Base-by-base conservation (phyloP, 2,329 filamentous ascomycete genomes). In the Nectriaceae sp. region DNA sequence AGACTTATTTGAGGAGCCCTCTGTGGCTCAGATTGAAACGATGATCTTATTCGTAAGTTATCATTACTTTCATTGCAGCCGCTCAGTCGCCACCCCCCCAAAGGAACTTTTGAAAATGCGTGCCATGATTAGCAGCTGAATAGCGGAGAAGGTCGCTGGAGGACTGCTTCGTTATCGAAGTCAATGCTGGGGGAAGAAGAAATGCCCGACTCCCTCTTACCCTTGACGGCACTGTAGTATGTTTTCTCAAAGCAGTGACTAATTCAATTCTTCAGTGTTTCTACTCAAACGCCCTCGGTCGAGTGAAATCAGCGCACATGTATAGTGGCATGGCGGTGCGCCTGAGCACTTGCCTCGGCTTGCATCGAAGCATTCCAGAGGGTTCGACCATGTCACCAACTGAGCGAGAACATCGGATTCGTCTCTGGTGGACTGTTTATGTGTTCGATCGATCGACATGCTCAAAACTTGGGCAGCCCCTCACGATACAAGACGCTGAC, bases 361-460 rank as follows among this genome's bases (percentile, higher is more conserved):
- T 53, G 5, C 50, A 53, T 41, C 31, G 47, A 22, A 22, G 36
- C 20, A 42, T 47, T n/a, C 50, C 47, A 11, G 47, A 44, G 11
- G 24, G 19, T 8, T 46, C 47, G 3, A 26, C 18, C 16, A 16
- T 53, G n/a, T 50, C 50, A 3, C 39, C 43, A 4, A 39, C 26
- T 2, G 50, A 53, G 20, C 36, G 44, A 21, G 50, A 53, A 22
- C 43, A 53, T 26, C 43, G 50, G 11, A 44, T 44, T 33, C 38
- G 50, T 4, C 44, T 53, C 4, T 53, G 50, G 50, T 53, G 50
- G 50, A 53, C 50, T 18, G 50, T 53, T n/a, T 53, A 53, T 21
- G 35, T 53, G 13, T 53, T 53, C 38, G 50, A 53, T 18, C 40
- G 50, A 16, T 53, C 50, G n/a, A 50, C 50, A 3, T 46, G 50